Percentiles rank a stretch among this genome's conserved stretches.
Conservation (phyloP, 139 green algal species). For the Chlamydomonas incerta region DNA sequence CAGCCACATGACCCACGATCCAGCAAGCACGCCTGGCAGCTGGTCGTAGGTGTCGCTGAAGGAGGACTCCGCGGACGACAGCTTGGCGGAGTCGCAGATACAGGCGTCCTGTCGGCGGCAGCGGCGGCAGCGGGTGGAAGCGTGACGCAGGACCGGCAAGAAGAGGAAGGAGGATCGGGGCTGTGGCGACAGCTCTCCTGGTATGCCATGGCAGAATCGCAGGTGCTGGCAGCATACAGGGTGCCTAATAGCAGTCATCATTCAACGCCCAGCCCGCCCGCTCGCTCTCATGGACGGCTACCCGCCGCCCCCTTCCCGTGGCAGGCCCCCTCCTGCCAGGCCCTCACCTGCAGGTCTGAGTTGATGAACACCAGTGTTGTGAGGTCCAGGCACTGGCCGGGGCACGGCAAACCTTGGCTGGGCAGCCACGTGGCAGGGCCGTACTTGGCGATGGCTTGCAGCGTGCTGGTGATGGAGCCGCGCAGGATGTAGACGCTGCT, state of each 20-base stretch:
- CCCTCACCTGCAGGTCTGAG: slow-evolving; percentile 25
- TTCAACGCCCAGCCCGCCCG: too few relatives aligned
- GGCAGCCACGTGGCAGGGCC: slow-evolving; percentile 41
- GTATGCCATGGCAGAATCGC: too few relatives aligned
- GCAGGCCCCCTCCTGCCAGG: too few relatives aligned
- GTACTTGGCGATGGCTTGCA: neutral
- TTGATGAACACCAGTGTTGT: slow-evolving; percentile 41
- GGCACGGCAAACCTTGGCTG: slow-evolving; percentile 32
- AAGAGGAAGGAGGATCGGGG: neutral
- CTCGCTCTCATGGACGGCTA: too few relatives aligned
- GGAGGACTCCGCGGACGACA: neutral
- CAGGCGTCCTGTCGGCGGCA: slow-evolving; percentile 48
- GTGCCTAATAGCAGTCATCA: too few relatives aligned
- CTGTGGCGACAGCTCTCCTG: too few relatives aligned
- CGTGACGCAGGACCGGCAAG: neutral
- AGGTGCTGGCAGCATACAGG: too few relatives aligned
- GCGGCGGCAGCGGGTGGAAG: too few relatives aligned
- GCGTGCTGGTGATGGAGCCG: neutral
- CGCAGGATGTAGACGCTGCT: neutral
- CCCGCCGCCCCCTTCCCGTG: too few relatives aligned
- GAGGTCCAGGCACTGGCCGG: slow-evolving; percentile 55
- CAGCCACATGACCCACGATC: slow-evolving; percentile 34
- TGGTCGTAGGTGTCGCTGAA: slow-evolving; percentile 34
- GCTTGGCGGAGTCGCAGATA: slow-evolving; percentile 34
- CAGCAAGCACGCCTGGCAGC: neutral